These are phyloP conservation scores for Aspergillus tubingensis DNA, from an alignment of 2,329 filamentous ascomycete genomes.

Conservation along the genomic window DNA sequence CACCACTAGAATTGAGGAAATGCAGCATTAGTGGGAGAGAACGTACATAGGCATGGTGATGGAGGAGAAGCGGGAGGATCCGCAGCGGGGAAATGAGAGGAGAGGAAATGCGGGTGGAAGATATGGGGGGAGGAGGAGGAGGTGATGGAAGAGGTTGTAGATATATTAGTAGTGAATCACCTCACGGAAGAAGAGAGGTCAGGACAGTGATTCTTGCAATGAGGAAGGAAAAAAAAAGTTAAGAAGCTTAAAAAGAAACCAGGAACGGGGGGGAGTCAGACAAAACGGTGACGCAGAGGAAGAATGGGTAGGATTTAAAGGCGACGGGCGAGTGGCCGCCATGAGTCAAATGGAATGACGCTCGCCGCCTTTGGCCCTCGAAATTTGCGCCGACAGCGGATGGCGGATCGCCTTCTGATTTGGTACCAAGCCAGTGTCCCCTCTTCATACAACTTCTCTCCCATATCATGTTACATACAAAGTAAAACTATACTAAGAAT, in stretches of 20 bases:
- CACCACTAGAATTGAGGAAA: no score
- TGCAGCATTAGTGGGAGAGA: slow-evolving; percentile 2
- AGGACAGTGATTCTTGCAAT: not conserved
- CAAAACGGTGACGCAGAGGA: no score
- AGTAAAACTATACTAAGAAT: no score
- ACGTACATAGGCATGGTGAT: slow-evolving; percentile 43
- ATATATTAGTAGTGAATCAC: not conserved
- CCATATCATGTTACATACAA: no score
- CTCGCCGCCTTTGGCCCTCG: not conserved
- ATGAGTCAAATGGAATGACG: slow-evolving; percentile 16
- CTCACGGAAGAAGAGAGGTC: not conserved
- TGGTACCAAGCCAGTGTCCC: not conserved
- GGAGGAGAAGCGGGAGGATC: slow-evolving; percentile 16
- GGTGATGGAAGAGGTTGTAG: not conserved
- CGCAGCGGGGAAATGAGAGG: slow-evolving; percentile 14
- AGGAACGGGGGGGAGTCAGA: not conserved
- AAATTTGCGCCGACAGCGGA: slow-evolving; percentile 21
- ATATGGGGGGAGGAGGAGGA: not conserved
- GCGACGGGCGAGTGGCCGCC: not conserved
- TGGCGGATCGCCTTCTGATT: slow-evolving; percentile 8
- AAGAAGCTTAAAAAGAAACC: not conserved
- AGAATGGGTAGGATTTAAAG: not conserved
- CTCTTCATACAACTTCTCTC: no score
- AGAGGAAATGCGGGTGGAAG: slow-evolving; percentile 1
- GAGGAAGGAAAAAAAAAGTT: not conserved